These are phyloP conservation scores for Phytophthora idaei DNA, from an alignment of 352 stramenopile genomes.

Conservation along the genomic window DNA sequence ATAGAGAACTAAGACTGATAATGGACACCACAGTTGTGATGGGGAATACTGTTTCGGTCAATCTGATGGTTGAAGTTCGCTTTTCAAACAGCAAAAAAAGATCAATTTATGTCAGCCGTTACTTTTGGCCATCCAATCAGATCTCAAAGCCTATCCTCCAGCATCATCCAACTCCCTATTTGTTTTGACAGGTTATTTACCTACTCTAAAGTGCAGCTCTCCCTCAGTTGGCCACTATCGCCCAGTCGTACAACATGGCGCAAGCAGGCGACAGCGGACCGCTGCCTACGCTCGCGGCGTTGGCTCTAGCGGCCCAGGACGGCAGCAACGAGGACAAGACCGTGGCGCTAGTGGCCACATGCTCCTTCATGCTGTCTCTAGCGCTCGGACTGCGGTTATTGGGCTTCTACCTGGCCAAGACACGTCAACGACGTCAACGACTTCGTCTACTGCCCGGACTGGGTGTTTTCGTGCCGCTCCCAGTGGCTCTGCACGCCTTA, in stretches of 20 bases:
- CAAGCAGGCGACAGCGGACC: conserved; percentile 19
- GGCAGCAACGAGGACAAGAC: conserved; percentile 53
- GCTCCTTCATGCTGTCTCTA: conserved; percentile 65
- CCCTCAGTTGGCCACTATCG: conserved; percentile 13
- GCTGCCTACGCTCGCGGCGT: conserved; percentile 22
- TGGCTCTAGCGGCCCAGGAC: conserved; percentile 4
- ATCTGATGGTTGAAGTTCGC: background rate
- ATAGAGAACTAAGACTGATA: conserved; percentile 8
- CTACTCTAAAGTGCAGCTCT: conserved; percentile 13
- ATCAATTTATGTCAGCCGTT: background rate
- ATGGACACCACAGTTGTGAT: background rate
- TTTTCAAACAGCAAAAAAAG: conserved; percentile 10
- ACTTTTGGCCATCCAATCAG: background rate
- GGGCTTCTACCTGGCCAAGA: conserved; percentile 39
- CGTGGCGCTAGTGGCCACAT: conserved; percentile 54
- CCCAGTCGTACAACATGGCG: conserved; percentile 26
- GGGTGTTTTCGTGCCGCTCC: conserved; percentile 26
- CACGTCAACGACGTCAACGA: conserved; percentile 27
- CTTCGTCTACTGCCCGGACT: conserved; percentile 22
- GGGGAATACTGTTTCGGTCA: background rate
- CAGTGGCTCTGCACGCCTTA: conserved; percentile 53
- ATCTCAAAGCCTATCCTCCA: background rate
- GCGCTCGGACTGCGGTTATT: conserved; percentile 53
- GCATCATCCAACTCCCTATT: background rate
- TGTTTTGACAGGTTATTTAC: background rate